These are phyloP conservation scores for Linnemannia hyalina DNA, from an alignment of 192 early-diverging fungal species.

Conservation along the genomic window DNA sequence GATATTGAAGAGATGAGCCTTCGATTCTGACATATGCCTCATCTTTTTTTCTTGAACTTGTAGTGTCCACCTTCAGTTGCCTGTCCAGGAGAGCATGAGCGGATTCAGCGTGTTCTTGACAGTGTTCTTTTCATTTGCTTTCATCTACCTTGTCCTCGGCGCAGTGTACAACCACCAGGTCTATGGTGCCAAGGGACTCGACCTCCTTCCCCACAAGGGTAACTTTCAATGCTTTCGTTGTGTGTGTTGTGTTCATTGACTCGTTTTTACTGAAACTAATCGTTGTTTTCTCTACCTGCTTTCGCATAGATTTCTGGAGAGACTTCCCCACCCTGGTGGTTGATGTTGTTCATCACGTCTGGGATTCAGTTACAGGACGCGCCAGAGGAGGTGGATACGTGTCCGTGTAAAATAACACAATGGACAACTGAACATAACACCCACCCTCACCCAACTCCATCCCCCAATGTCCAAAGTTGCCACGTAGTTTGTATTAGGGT, in stretches of 20 bases:
- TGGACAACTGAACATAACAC: neutral
- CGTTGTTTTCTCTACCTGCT: neutral
- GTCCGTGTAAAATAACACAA: slow-evolving; percentile 22
- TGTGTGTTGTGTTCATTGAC: neutral
- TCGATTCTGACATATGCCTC: neutral
- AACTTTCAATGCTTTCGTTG: neutral
- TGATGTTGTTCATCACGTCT: slow-evolving; percentile 44
- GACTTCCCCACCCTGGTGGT: slow-evolving; percentile 46
- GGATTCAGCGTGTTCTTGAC: slow-evolving; percentile 45
- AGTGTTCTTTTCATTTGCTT: slow-evolving; percentile 18
- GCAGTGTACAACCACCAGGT: slow-evolving; percentile 44
- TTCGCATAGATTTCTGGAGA: slow-evolving; percentile 38
- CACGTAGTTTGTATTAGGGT: neutral
- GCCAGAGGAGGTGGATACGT: slow-evolving; percentile 26
- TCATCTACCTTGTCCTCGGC: slow-evolving; percentile 32
- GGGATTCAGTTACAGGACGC: slow-evolving; percentile 49
- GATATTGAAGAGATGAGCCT: neutral
- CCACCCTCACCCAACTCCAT: neutral
- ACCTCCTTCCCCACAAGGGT: slow-evolving; percentile 45
- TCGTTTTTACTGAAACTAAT: neutral
- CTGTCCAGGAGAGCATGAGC: slow-evolving; percentile 35
- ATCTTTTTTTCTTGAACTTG: neutral
- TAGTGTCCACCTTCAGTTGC: slow-evolving; percentile 3
- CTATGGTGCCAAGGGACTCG: slow-evolving; percentile 42
- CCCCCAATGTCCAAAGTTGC: neutral